These are phyloP conservation scores for Pyrenophora tritici-repentis DNA, from an alignment of 2,329 filamentous ascomycete species.

Conservation along the genomic window DNA sequence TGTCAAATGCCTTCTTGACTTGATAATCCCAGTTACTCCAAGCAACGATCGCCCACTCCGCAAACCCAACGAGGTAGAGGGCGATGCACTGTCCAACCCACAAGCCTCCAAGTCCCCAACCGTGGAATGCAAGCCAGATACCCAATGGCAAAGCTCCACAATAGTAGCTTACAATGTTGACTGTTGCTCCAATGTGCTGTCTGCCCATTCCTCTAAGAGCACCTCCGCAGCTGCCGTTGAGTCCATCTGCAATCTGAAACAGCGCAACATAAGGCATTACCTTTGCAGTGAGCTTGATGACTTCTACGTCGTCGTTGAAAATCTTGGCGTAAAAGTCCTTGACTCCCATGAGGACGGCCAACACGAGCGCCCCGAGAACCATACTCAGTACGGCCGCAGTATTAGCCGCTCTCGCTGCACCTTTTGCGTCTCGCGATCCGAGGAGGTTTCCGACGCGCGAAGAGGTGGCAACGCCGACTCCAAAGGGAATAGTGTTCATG, in stretches of 20 bases:
- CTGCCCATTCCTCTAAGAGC: slow-evolving; percentile 81
- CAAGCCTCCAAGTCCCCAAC: slow-evolving; percentile 78
- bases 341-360: slow-evolving; percentile 70
- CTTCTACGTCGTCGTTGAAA: slow-evolving; percentile 77
- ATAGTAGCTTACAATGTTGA: slow-evolving; percentile 85
- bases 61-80: slow-evolving; percentile 74
- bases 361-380: slow-evolving; percentile 68
- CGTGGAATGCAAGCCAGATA: slow-evolving; percentile 83
- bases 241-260: slow-evolving; percentile 87
- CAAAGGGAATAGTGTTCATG: slow-evolving; percentile 84
- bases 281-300: slow-evolving; percentile 72
- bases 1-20: slow-evolving; percentile 70
- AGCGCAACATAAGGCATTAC: slow-evolving; percentile 86
- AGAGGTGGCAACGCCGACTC: slow-evolving; percentile 80
- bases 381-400: slow-evolving; percentile 75
- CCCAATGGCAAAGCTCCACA: slow-evolving; percentile 79
- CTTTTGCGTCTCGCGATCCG: slow-evolving; percentile 67
- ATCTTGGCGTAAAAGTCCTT: slow-evolving; percentile 75
- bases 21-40: slow-evolving; percentile 77
- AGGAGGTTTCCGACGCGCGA: slow-evolving; percentile 79
- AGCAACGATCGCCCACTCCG: slow-evolving; percentile 81
- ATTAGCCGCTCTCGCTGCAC: slow-evolving; percentile 74
- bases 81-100: slow-evolving; percentile 80
- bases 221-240: slow-evolving; percentile 85
- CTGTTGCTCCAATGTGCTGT: slow-evolving; percentile 81